Base-by-base conservation (phyloP, 345 rosid species). In the Aegle marmelos region DNA sequence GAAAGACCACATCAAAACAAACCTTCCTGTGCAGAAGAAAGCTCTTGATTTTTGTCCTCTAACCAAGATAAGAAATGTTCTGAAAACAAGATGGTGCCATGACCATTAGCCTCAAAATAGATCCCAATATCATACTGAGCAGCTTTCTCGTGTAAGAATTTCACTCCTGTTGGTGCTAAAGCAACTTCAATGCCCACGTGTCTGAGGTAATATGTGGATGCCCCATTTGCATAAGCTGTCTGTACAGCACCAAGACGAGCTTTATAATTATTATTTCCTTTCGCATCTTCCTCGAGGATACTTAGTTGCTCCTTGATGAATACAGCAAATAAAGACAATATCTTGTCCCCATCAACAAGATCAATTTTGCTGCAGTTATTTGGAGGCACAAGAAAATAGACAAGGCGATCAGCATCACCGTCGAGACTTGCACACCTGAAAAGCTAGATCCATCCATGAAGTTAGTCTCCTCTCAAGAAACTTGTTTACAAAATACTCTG, bases 51-150 rank as follows among this genome's bases (percentile, higher is more conserved):
- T 85, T 78, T 89, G 34, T 78, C 75, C 73, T 83, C 93, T 74
- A 96, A 83, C 92, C 87, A 85, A 53, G 85, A 77, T 53, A 90
- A 73, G 81, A 84, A 91, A 70, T 79, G 34, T 66, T 92, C 94
- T 6, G 92, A 89, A 86, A 91, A 96, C 82, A 94, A 78, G 79
- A 96, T 85, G 80, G 99, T 96, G 68, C 99, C 99, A 60, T 96
- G 99, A 45, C 99, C 99, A 87, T 96, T 96, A 77, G 97, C 98
- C 81, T 96, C 99, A 54, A 96, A 96, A 82, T 96, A 96, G 73
- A 96, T 91, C 53, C 99, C 99, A 53, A 96, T 85, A 79, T 96
- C 98, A 88, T 79, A 96, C 59, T 84, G 85, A 4, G 88, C 90
- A 81, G 98, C 97, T 80, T 90, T 89, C 80, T 90, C 92, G 57